Base-by-base conservation (phyloP, 2,329 filamentous ascomycete species). In the Exophiala alcalophila region DNA sequence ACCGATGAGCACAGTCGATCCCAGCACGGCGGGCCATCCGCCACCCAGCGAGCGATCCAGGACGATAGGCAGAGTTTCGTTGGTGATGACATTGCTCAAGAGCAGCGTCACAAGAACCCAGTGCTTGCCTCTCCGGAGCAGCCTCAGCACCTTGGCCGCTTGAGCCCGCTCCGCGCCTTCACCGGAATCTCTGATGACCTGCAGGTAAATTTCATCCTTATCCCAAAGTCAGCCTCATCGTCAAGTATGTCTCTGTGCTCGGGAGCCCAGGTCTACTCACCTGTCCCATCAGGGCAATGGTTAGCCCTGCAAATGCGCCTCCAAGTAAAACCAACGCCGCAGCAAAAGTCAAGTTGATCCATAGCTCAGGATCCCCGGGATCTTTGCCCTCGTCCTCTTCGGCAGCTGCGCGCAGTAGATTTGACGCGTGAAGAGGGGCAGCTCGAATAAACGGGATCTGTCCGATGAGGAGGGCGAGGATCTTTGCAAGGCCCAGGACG, bases 81-180 rank as follows among this genome's bases (percentile, higher is more conserved):
- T 97, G 54, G 94, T 94, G 58, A 98, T 94, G 61, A 98, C 92
- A 64, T 98, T 98, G 64, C 89, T 89, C 42, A 98, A 73, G 5
- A 98, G 77, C 18, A 98, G 71, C 2, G 92, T 97, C 40, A 98
- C 92, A 44, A 98, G 73, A 14, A 98, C 91, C 92, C 92, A 98
- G 66, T 98, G 92, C 65, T 98, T 98, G 58, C 92, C 92, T 57
- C 79, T 84, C 53, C 87, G 81, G 42, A 98, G 69, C 19, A 98
- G 72, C 29, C 80, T 75, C 56, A 92, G 75, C 8, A 98, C 92
- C 52, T 80, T 83, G 43, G 77, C 78, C 1, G 92, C 92, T 61
- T 96, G 88, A 61, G 81, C 87, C 59, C 83, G 83, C 67, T 97
- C 91, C n/a, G 81, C 74, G 41, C 84, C 88, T 65, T 87, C 83